Conservation (phyloP, 2,329 filamentous ascomycete genomes). For the Beauveria sp. region DNA sequence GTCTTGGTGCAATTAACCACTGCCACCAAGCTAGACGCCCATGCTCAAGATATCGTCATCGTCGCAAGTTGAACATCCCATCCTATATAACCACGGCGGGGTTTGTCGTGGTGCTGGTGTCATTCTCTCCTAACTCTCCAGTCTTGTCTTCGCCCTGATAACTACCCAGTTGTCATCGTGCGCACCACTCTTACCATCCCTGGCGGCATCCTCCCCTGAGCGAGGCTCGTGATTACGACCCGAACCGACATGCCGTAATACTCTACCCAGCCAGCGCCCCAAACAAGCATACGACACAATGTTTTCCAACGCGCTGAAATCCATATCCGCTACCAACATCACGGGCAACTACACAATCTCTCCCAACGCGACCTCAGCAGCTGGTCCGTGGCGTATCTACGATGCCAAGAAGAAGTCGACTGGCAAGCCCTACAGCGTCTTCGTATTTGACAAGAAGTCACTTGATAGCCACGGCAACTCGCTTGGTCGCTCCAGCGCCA, state of each 20-base stretch:
- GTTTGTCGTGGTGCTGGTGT: neutral
- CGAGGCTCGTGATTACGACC: conserved; percentile 7
- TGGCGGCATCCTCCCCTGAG: conserved; percentile 4
- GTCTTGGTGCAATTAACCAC: neutral
- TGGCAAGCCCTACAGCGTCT: conserved; percentile 80
- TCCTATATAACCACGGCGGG: neutral
- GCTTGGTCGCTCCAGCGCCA: conserved; percentile 38
- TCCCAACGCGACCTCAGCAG: conserved; percentile 64
- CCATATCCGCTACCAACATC: conserved; percentile 85
- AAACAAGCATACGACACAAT: conserved; percentile 43
- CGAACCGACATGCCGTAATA: conserved; percentile 11
- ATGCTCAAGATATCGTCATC: conserved; percentile 6
- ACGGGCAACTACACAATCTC: conserved; percentile 83
- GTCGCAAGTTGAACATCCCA: neutral
- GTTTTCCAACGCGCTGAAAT: conserved; percentile 92
- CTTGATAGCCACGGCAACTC: conserved; percentile 53
- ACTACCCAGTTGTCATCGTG: neutral
- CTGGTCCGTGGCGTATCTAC: conserved; percentile 95
- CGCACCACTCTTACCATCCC: neutral
- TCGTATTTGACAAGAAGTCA: conserved; percentile 86
- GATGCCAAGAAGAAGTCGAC: conserved; percentile 96
- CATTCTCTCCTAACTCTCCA: neutral
- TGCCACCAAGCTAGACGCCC: neutral
- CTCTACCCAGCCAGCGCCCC: neutral
- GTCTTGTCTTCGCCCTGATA: neutral